These are phyloP conservation scores for Trichoderma afroharzianum DNA, from an alignment of 2,329 filamentous ascomycete genomes.

Conservation along the genomic window DNA sequence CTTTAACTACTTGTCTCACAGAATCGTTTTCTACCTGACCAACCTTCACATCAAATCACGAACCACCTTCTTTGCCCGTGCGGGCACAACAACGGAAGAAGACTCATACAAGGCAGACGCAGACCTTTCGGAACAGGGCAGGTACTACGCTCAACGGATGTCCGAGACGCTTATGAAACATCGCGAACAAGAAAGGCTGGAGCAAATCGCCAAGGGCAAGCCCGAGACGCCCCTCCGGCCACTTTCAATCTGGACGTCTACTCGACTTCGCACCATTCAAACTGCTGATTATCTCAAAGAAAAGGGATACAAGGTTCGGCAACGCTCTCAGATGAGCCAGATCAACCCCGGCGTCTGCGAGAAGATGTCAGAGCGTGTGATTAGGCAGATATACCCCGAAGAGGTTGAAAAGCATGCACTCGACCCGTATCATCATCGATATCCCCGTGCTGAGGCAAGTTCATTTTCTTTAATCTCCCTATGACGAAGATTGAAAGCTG, in stretches of 20 bases:
- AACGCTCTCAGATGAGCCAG: slow-evolving; percentile 94
- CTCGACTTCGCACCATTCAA: slow-evolving; percentile 82
- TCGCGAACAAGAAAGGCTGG: slow-evolving; percentile 74
- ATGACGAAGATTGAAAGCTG: not conserved
- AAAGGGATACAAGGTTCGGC: slow-evolving; percentile 78
- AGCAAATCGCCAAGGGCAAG: slow-evolving; percentile 65
- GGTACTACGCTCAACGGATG: slow-evolving; percentile 81
- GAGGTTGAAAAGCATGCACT: slow-evolving; percentile 90
- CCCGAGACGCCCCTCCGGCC: slow-evolving; percentile 68
- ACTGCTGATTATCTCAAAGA: slow-evolving; percentile 79
- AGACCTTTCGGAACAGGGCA: slow-evolving; percentile 73
- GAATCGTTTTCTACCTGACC: slow-evolving; percentile 97
- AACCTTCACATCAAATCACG: slow-evolving; percentile 96
- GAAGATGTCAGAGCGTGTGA: slow-evolving; percentile 80
- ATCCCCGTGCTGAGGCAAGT: slow-evolving; percentile 81
- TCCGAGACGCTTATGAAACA: slow-evolving; percentile 78
- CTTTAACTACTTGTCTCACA: slow-evolving; percentile 93
- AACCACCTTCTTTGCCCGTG: slow-evolving; percentile 87
- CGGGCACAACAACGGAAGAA: slow-evolving; percentile 81
- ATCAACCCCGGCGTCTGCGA: slow-evolving; percentile 96
- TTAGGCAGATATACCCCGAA: slow-evolving; percentile 79
- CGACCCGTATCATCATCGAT: slow-evolving; percentile 95
- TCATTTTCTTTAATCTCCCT: not conserved
- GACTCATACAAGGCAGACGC: slow-evolving; percentile 92
- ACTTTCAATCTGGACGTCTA: slow-evolving; percentile 92